Evolutionary conservation across 2,329 filamentous ascomycete species (phyloP).

Genomic region (Colletotrichum viniferum): DNA sequence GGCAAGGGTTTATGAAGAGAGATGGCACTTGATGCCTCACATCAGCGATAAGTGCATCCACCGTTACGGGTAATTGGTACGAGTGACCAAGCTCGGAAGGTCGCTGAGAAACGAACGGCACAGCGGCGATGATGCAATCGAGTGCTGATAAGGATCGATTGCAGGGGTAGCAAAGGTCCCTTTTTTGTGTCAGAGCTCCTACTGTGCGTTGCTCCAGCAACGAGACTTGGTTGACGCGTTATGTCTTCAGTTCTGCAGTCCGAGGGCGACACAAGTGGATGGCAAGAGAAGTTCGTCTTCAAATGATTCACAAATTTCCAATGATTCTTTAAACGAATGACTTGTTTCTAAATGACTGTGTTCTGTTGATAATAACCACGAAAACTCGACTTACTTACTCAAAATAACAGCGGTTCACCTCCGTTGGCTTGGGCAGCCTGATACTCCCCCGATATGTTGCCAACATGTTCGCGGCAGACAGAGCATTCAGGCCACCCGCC

Average conservation of each 20-base stretch:
- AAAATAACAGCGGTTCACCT: not conserved
- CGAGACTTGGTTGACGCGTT: not conserved
- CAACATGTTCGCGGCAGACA: not conserved
- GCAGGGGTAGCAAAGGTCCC: not conserved
- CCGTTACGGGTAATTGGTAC: not conserved
- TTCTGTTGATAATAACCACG: not conserved
- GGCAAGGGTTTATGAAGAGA: not conserved
- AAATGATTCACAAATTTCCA: not conserved
- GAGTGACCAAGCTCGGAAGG: not conserved
- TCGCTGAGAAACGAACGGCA: not conserved
- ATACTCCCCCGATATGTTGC: not conserved
- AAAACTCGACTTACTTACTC: not conserved
- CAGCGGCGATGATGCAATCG: not conserved
- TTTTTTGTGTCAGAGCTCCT: not conserved
- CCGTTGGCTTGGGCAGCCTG: not conserved
- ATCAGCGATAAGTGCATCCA: not conserved
- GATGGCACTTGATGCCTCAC: not conserved
- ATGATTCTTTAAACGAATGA: not conserved
- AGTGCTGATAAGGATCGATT: not conserved
- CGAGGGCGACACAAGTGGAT: not conserved
- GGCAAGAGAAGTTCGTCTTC: not conserved
- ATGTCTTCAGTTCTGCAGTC: not conserved
- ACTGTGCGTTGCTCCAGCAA: not conserved
- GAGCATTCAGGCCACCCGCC: not conserved
- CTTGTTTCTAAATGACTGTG: not conserved